Percentiles rank a stretch among this genome's conserved stretches.
Conservation (phyloP, 2,329 filamentous ascomycete genomes). For the Alternaria burnsii region DNA sequence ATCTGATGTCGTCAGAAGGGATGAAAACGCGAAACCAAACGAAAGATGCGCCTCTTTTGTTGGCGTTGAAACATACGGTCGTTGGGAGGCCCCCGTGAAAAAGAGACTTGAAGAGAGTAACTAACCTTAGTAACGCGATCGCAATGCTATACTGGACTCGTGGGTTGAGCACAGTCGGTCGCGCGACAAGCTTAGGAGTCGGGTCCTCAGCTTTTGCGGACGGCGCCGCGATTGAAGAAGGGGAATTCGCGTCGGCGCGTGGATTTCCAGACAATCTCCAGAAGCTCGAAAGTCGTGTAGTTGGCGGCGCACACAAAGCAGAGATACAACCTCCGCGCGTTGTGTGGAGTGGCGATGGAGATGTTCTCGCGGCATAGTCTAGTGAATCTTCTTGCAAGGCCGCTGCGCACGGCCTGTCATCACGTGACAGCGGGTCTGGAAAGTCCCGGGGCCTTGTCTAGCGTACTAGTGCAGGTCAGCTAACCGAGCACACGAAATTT, state of each 20-base stretch:
- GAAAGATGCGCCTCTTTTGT: not conserved
- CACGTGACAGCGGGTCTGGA: not conserved
- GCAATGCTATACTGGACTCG: slow-evolving; percentile 15
- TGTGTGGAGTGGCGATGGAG: slow-evolving; percentile 39
- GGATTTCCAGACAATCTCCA: slow-evolving; percentile 18
- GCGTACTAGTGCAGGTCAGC: slow-evolving; percentile 18
- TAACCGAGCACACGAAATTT: slow-evolving; percentile 22
- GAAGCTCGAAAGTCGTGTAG: slow-evolving; percentile 19
- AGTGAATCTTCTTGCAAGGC: slow-evolving; percentile 8
- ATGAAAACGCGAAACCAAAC: not conserved
- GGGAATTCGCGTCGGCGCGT: slow-evolving; percentile 36
- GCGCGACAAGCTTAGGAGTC: slow-evolving; percentile 32
- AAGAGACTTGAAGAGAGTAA: not conserved
- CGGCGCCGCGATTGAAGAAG: slow-evolving; percentile 31
- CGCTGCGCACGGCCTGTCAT: not conserved
- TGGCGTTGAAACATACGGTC: not conserved
- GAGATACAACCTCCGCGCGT: slow-evolving; percentile 37
- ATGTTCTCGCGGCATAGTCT: slow-evolving; percentile 1
- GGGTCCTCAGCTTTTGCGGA: slow-evolving; percentile 37
- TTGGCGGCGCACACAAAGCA: slow-evolving; percentile 30
- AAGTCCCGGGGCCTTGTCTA: slow-evolving; percentile 5
- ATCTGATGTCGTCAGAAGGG: slow-evolving; percentile 5
- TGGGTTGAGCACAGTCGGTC: slow-evolving; percentile 18
- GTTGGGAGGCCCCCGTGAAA: not conserved
- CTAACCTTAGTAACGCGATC: slow-evolving; percentile 9